phyloP scores from a whole-genome alignment of 2,329 filamentous ascomycete genomes.

The Fusarium nisikadoi region DNA sequence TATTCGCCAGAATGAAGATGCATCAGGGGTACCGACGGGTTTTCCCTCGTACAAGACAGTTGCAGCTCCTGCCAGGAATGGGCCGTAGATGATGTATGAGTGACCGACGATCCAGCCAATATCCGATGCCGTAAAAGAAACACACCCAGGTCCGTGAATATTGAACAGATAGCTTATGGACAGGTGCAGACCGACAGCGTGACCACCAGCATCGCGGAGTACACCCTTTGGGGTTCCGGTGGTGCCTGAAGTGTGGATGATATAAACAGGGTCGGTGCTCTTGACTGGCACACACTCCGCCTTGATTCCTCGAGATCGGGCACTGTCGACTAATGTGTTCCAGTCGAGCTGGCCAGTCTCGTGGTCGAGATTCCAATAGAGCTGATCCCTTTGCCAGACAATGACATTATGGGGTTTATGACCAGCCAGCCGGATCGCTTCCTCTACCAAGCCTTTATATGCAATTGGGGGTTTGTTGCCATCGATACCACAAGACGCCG shows the following conservation, averaged over 20 bases:
- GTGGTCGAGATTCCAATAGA: slow-evolving; percentile 78
- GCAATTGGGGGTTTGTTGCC: slow-evolving; percentile 80
- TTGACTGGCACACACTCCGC: slow-evolving; percentile 81
- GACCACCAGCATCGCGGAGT: slow-evolving; percentile 82
- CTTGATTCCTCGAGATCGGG: slow-evolving; percentile 71
- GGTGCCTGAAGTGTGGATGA: slow-evolving; percentile 89
- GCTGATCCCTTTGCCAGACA: slow-evolving; percentile 85
- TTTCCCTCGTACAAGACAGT: slow-evolving; percentile 96
- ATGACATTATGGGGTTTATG: slow-evolving; percentile 80
- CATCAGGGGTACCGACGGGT: slow-evolving; percentile 87
- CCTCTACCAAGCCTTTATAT: slow-evolving; percentile 82
- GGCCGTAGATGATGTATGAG: slow-evolving; percentile 89
- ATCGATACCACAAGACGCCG: slow-evolving; percentile 92
- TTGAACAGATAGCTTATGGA: slow-evolving; percentile 86
- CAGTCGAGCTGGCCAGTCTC: slow-evolving; percentile 79
- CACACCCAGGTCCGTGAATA: slow-evolving; percentile 84
- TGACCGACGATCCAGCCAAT: slow-evolving; percentile 82
- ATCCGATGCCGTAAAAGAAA: slow-evolving; percentile 78
- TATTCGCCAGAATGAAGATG: slow-evolving; percentile 88
- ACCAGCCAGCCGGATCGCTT: slow-evolving; percentile 72
- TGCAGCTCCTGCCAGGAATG: slow-evolving; percentile 84
- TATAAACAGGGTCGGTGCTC: slow-evolving; percentile 84
- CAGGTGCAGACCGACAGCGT: slow-evolving; percentile 85
- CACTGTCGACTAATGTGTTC: slow-evolving; percentile 80
- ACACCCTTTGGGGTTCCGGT: slow-evolving; percentile 88